A percentile compares a stretch with the other conserved stretches of the same genome.
Evolutionary conservation across 148 eudicot genomes (phyloP).

Genomic region (Agrostemma githago): DNA sequence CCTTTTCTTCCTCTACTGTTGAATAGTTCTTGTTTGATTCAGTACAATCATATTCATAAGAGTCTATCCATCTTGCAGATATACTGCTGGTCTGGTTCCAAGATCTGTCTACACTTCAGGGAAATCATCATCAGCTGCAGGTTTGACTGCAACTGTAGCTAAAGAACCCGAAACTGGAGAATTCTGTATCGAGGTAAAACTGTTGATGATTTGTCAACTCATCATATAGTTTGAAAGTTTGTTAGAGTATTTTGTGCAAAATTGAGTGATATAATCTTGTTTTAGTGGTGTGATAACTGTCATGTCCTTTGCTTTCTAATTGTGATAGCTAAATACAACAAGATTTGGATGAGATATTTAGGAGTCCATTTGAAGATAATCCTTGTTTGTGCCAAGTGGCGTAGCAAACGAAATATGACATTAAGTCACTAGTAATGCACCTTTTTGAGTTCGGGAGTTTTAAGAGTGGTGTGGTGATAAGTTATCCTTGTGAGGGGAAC

Average conservation of each 20-base stretch:
- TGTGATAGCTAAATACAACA: background rate
- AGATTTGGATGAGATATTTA: background rate
- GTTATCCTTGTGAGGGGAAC: background rate
- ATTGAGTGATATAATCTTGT: background rate
- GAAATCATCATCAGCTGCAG: slow-evolving; percentile 98
- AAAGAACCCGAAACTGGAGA: slow-evolving; percentile 99
- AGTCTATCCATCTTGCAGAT: slow-evolving; percentile 39
- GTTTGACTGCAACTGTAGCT: slow-evolving; percentile 98
- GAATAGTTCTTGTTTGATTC: background rate
- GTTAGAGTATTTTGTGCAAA: background rate
- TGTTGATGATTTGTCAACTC: background rate
- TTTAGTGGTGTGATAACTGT: background rate
- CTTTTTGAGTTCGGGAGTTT: background rate
- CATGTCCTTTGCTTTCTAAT: background rate
- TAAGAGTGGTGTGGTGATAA: background rate
- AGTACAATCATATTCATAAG: background rate
- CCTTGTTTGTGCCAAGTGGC: slow-evolving; percentile 1
- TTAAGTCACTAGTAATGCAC: background rate
- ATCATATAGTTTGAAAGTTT: background rate
- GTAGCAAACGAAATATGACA: background rate
- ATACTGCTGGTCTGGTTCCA: slow-evolving; percentile 78
- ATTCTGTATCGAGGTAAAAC: slow-evolving; percentile 91
- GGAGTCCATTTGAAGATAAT: background rate
- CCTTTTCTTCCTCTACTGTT: background rate
- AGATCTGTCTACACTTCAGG: slow-evolving; percentile 99